phyloP scores from a whole-genome alignment of 2,329 filamentous ascomycete genomes.

The Xylariaceae sp. region DNA sequence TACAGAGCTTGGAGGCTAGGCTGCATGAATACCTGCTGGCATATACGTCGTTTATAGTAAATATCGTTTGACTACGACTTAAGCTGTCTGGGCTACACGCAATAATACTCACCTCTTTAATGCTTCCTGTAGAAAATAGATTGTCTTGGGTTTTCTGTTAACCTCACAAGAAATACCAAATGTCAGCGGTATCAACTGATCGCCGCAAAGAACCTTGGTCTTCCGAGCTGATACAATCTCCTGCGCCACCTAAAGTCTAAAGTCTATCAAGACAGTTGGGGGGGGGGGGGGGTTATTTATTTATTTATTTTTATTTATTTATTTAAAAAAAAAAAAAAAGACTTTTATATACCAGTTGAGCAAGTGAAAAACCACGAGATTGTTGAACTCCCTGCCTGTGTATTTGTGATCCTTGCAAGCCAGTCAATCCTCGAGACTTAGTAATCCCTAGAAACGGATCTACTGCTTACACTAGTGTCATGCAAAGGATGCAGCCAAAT shows the following conservation, averaged over 20 bases:
- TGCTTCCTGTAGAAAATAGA: slow-evolving; percentile 15
- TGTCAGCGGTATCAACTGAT: slow-evolving; percentile 17
- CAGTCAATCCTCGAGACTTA: slow-evolving; percentile 8
- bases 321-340: no score
- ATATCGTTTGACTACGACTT: background rate
- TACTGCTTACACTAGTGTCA: slow-evolving; percentile 7
- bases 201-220: slow-evolving; percentile 13
- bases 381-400: slow-evolving; percentile 10
- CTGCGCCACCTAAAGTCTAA: slow-evolving; percentile 18
- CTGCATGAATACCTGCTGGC: background rate
- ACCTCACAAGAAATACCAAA: slow-evolving; percentile 3
- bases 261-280: slow-evolving; percentile 20
- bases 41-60: background rate
- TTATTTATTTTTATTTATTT: no score
- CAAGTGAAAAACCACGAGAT: slow-evolving; percentile 13
- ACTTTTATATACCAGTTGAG: slow-evolving; percentile 16
- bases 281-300: no score
- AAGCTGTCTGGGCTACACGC: slow-evolving; percentile 17
- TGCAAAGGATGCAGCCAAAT: slow-evolving; percentile 24
- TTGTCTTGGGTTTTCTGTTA: slow-evolving; percentile 13
- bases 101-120: slow-evolving; percentile 16
- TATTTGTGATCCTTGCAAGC: slow-evolving; percentile 8
- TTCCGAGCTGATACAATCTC: slow-evolving; percentile 18
- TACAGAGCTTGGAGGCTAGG: slow-evolving; percentile 5
- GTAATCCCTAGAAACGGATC: slow-evolving; percentile 11